Evolutionary conservation across 495 filamentous ascomycete species (phyloP).

Genomic region (Aspergillus steynii): DNA sequence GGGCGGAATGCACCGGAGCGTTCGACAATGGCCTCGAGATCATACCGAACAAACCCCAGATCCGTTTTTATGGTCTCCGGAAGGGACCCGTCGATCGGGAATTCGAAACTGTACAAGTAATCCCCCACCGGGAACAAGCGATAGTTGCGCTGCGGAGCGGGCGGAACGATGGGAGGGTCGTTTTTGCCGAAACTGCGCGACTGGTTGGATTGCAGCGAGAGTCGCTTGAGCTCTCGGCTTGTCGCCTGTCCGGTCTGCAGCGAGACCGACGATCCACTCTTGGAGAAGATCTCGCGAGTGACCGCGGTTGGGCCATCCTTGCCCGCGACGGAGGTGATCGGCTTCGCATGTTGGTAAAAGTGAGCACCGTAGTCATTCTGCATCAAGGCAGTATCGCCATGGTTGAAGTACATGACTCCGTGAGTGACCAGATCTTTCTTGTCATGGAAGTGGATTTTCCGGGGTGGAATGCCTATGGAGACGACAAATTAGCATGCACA

Average conservation of each 20-base stretch:
- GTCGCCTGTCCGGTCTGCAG: slow-evolving; percentile 36
- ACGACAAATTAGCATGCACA: slow-evolving; percentile 13
- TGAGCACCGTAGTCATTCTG: slow-evolving; percentile 58
- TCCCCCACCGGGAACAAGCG: slow-evolving; percentile 86
- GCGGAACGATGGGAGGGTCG: slow-evolving; percentile 59
- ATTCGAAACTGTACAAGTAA: slow-evolving; percentile 93
- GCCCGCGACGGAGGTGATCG: slow-evolving; percentile 44
- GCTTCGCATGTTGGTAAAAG: slow-evolving; percentile 45
- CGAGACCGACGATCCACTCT: slow-evolving; percentile 38
- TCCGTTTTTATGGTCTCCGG: slow-evolving; percentile 92
- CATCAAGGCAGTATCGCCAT: slow-evolving; percentile 63
- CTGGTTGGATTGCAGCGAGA: slow-evolving; percentile 74
- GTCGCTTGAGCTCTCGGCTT: slow-evolving; percentile 56
- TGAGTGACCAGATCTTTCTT: slow-evolving; percentile 59
- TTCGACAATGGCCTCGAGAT: slow-evolving; percentile 85
- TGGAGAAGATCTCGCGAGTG: slow-evolving; percentile 44
- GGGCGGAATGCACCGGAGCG: slow-evolving; percentile 89
- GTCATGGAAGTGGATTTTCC: slow-evolving; percentile 80
- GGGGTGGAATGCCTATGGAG: slow-evolving; percentile 76
- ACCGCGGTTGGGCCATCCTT: slow-evolving; percentile 45
- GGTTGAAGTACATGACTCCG: slow-evolving; percentile 49
- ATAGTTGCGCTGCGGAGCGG: slow-evolving; percentile 84
- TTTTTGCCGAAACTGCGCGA: slow-evolving; percentile 87
- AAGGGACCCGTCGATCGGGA: slow-evolving; percentile 87
- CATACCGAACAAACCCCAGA: slow-evolving; percentile 84